A percentile compares a stretch with the other conserved stretches of the same genome.
Evolutionary conservation across 176 grass and related monocot genomes (phyloP).

Genomic region (Dactylis glomerata): DNA sequence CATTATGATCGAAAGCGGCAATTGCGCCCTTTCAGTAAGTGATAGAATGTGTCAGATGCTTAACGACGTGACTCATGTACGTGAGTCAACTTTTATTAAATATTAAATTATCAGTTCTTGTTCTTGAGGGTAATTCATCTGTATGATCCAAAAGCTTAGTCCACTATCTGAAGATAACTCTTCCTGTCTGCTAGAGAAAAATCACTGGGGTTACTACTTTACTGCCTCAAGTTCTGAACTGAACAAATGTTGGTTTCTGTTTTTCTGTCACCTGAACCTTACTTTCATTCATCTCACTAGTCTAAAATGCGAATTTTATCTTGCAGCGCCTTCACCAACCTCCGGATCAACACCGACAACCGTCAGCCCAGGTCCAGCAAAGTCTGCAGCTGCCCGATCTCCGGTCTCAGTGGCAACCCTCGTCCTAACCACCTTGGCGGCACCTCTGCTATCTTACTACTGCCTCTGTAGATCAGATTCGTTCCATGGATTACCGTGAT

Average conservation of each 20-base stretch:
- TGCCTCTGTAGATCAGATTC: constrained; percentile 20
- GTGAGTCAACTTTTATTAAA: neutral
- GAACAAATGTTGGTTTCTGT: neutral
- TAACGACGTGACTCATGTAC: neutral
- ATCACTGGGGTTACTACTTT: neutral
- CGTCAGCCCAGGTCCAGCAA: neutral
- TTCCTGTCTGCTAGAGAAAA: neutral
- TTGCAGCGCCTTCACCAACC: constrained; percentile 36
- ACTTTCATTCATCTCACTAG: neutral
- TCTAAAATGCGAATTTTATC: neutral
- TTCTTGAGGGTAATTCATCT: neutral
- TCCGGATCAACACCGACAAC: constrained; percentile 17
- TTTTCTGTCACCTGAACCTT: neutral
- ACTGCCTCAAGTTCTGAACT: neutral
- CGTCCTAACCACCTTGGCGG: neutral
- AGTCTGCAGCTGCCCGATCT: constrained; percentile 11
- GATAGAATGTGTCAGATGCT: neutral
- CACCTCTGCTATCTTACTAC: constrained; percentile 28
- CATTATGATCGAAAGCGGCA: neutral
- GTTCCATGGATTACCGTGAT: neutral
- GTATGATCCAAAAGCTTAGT: neutral
- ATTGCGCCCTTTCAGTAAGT: neutral
- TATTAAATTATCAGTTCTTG: neutral
- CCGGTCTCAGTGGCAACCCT: neutral
- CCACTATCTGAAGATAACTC: neutral